A percentile compares a stretch with the other conserved stretches of the same genome.
Conservation (phyloP, 1,284 basidiomycete genomes). For the Irpex lacteus region DNA sequence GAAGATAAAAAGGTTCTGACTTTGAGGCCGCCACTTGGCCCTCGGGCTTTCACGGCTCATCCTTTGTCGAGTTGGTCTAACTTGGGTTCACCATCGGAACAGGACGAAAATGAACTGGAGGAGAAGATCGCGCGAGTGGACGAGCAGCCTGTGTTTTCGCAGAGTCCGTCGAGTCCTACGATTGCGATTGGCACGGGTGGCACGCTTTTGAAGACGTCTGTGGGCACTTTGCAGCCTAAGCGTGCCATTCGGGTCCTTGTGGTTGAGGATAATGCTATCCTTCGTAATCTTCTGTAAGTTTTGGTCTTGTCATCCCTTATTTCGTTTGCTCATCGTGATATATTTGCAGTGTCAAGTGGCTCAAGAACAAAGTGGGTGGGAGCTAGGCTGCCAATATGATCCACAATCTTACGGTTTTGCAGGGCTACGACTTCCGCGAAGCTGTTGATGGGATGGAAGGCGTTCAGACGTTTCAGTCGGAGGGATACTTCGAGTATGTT, state of each 20-base stretch:
- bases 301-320: slow-evolving; percentile 14
- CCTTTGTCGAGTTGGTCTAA: slow-evolving; percentile 40
- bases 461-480: slow-evolving; percentile 69
- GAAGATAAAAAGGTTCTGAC: slow-evolving; percentile 35
- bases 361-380: slow-evolving; percentile 61
- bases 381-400: background rate
- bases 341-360: slow-evolving; percentile 69
- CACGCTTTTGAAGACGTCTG: slow-evolving; percentile 57
- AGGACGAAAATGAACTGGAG: slow-evolving; percentile 25
- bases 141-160: slow-evolving; percentile 23
- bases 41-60: slow-evolving; percentile 48
- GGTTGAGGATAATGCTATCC: slow-evolving; percentile 81
- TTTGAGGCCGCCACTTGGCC: slow-evolving; percentile 41
- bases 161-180: slow-evolving; percentile 40
- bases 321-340: slow-evolving; percentile 20
- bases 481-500: slow-evolving; percentile 76
- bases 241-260: slow-evolving; percentile 63
- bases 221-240: slow-evolving; percentile 42
- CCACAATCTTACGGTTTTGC: background rate
- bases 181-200: slow-evolving; percentile 58
- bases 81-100: slow-evolving; percentile 30
- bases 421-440: slow-evolving; percentile 78
- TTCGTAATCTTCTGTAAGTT: slow-evolving; percentile 67
- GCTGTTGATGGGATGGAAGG: slow-evolving; percentile 85
- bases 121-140: background rate